Evolutionary conservation across 2,329 filamentous ascomycete genomes (phyloP), one percentile per base, ranked within the genome.

Genomic region (Colletotrichum australisinense): DNA sequence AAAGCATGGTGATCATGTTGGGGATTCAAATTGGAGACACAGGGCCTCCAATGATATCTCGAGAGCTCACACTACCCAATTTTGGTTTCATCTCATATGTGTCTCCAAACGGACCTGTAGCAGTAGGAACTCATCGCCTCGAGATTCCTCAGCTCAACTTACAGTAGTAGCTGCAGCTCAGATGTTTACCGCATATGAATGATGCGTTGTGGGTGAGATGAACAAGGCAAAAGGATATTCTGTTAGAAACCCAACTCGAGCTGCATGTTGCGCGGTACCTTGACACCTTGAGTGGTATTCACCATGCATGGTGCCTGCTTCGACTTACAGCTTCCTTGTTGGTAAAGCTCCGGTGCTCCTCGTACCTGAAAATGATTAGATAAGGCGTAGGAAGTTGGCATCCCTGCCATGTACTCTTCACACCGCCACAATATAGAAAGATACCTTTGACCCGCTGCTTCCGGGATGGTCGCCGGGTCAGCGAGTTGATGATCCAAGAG

Each of bases 381-480:
- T 69, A 65, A 65, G 14, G 14, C 49, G 11, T 55, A 7, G 19
- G 30, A 64, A 32, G 28, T 55, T 26, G 30, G 14, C 22, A 30
- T n/a, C 57, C 65, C 63, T 63, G 42, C 58, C 58, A 26, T n/a
- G 66, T 63, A 68, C 46, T 32, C 16, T 63, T 14, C 58, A 24
- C 60, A 26, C n/a, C 46, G 30, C 22, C 30, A 30, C 22, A 26
- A 28, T 7, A 9, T 12, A n/a, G 11, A 6, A n/a, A 53, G 3
- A 64, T 42, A 52, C 60, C 35, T 60, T 19, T 22, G 55, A 32
- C 49, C 67, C 60, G 71, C 71, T 55, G 67, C 22, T 62, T 66
- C 67, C 67, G 71, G 60, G 1, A 69, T 70, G 71, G 71, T 73
- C 71, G 71, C 67, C 67, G 46, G 71, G 71, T 22, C 71, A 73